Evolutionary conservation across 108 stramenopile genomes (phyloP), one percentile per base, ranked within the genome.

Genomic region (Mayamaea pseudoterrestris): DNA sequence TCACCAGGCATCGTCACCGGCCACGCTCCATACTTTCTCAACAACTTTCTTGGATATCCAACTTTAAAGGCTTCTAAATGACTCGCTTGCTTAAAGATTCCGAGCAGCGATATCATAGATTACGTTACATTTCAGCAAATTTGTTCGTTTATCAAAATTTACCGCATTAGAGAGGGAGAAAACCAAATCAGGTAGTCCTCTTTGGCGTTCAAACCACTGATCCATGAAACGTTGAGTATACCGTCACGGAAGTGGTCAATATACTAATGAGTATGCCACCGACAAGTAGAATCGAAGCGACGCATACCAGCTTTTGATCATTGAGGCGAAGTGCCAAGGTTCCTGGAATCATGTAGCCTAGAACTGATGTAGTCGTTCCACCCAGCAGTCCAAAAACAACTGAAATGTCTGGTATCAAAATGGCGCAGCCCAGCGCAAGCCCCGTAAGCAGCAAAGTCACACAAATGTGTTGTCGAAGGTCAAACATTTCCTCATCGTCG

Each of bases 321-420:
- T 27, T 37, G 18, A 63, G 30, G 22, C 27, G 29, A 32, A 65
- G 23, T 18, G 67, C 73, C 56, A 83, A 57, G 57, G 73, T 53
- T 23, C 78, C 86, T 22, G 86, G 86, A 3, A 88, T 63, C 35
- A 75, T 57, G 49, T 83, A 83, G 27, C 81, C 75, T 49, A 88
- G 57, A 14, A 81, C 30, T 17, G 70, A 63, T 16, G 66, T 65
- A 3, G 79, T 65, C 1, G 79, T 81, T 25, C 86, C 81, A 27
- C 86, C 81, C 60, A 88, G 61, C 2, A 88, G 46, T 6, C 74
- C 74, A 60, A 88, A 88, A 11, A 88, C 74, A 16, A 80, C 63
- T 11, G 73, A 73, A 35, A 88, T 83, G 36, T 77, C 68, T 21
- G 81, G 79, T 16, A 78, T 47, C 2, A 88, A 44, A 21, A 88